Conservation (phyloP, 305 asterid genomes). For the Stenogyne calaminthoides region DNA sequence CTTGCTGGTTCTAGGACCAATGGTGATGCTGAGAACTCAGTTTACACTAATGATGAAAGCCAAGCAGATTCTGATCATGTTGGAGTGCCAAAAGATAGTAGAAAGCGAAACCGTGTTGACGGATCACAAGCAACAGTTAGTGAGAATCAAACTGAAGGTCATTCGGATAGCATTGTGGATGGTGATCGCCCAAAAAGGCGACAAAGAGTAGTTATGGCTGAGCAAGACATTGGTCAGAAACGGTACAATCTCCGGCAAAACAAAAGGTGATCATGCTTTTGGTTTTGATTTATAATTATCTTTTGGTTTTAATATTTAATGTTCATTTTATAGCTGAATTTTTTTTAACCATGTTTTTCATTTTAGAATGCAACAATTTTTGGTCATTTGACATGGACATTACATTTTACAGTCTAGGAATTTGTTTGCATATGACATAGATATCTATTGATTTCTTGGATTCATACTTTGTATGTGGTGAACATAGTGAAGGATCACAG, state of each 20-base stretch:
- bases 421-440: background rate
- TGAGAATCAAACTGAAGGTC: slow-evolving; percentile 68
- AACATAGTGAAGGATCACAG: background rate
- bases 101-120: slow-evolving; percentile 61
- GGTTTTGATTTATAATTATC: background rate
- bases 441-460: background rate
- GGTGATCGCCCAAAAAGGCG: slow-evolving; percentile 74
- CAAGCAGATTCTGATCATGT: slow-evolving; percentile 57
- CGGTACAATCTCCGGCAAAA: slow-evolving; percentile 89
- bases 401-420: background rate
- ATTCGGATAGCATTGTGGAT: slow-evolving; percentile 63
- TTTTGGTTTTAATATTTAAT: slow-evolving; percentile 1
- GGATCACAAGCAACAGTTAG: slow-evolving; percentile 61
- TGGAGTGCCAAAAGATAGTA: slow-evolving; percentile 42
- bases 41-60: slow-evolving; percentile 52
- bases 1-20: slow-evolving; percentile 46
- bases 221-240: slow-evolving; percentile 55
- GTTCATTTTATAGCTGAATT: background rate
- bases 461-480: background rate
- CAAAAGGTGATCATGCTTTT: slow-evolving; percentile 53
- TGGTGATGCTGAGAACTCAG: slow-evolving; percentile 55
- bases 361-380: background rate
- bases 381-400: background rate
- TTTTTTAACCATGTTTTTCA: background rate
- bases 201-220: slow-evolving; percentile 57